Conservation (phyloP, 129 eudicot species). For the Tanacetum coccineum region DNA sequence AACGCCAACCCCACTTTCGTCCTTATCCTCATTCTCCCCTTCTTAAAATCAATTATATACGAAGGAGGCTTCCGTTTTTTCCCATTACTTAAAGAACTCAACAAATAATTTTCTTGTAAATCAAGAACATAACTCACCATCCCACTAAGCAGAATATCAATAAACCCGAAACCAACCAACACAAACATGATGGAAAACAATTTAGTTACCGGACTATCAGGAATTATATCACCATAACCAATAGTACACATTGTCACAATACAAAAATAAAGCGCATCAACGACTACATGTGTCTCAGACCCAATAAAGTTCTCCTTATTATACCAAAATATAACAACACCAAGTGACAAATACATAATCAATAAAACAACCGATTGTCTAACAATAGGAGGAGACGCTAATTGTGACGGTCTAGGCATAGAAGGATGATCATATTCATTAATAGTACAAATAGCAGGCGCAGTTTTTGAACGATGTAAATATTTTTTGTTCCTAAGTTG, state of each 20-base stretch:
- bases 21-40: slow-evolving; percentile 84
- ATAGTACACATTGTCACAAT: slow-evolving; percentile 35
- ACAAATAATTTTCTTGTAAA: slow-evolving; percentile 56
- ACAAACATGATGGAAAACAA: slow-evolving; percentile 30
- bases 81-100: slow-evolving; percentile 36
- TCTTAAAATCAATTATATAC: slow-evolving; percentile 53
- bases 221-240: slow-evolving; percentile 82
- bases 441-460: slow-evolving; percentile 57
- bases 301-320: slow-evolving; percentile 41
- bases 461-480: slow-evolving; percentile 56
- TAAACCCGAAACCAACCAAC: slow-evolving; percentile 68
- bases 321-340: slow-evolving; percentile 50
- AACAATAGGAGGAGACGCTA: slow-evolving; percentile 41
- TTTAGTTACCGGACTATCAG: slow-evolving; percentile 46
- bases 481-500: slow-evolving; percentile 17
- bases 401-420: slow-evolving; percentile 21
- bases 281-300: slow-evolving; percentile 49
- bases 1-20: slow-evolving; percentile 70
- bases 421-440: slow-evolving; percentile 25
- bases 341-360: slow-evolving; percentile 46
- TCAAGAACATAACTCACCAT: slow-evolving; percentile 72
- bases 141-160: slow-evolving; percentile 62
- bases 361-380: slow-evolving; percentile 48
- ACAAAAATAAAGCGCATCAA: slow-evolving; percentile 77
- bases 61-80: slow-evolving; percentile 22